Percentiles rank a stretch among this genome's conserved stretches.
Evolutionary conservation across 139 green algal genomes (phyloP).

Genomic region (Nannochloris sp.): DNA sequence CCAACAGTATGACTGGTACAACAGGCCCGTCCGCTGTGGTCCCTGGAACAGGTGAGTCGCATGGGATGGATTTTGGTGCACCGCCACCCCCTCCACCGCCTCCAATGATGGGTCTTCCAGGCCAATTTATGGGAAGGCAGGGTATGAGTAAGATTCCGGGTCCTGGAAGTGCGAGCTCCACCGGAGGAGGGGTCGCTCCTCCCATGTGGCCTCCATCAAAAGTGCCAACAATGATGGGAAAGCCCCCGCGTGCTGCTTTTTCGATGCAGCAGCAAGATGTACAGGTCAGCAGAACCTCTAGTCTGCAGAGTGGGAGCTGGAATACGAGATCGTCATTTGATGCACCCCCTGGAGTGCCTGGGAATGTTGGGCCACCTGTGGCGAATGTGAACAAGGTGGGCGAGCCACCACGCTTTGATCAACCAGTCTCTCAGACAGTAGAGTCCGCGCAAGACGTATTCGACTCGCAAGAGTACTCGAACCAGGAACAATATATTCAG

Average conservation of each 20-base stretch:
- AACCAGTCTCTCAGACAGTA: too few relatives aligned
- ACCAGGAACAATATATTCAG: too few relatives aligned
- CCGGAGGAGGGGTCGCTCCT: not conserved
- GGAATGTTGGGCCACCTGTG: not conserved
- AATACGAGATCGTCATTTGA: too few relatives aligned
- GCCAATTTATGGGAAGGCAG: too few relatives aligned
- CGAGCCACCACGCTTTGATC: too few relatives aligned
- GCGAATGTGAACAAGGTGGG: too few relatives aligned
- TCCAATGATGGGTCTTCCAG: not conserved
- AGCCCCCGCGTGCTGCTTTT: not conserved
- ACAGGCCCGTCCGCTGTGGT: conserved; percentile 4
- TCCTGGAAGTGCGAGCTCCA: too few relatives aligned
- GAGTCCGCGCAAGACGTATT: too few relatives aligned
- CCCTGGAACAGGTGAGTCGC: not conserved
- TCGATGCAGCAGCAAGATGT: not conserved
- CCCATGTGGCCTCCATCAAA: not conserved
- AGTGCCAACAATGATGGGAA: not conserved
- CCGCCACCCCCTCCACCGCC: not conserved
- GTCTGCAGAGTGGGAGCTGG: not conserved
- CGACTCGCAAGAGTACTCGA: too few relatives aligned
- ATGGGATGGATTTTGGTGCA: too few relatives aligned
- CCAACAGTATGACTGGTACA: not conserved
- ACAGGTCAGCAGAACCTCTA: not conserved
- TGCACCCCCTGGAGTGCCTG: not conserved
- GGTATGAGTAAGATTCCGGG: too few relatives aligned